These are phyloP conservation scores for Talaromyces verruculosus DNA, from an alignment of 2,329 filamentous ascomycete species.

Conservation along the genomic window DNA sequence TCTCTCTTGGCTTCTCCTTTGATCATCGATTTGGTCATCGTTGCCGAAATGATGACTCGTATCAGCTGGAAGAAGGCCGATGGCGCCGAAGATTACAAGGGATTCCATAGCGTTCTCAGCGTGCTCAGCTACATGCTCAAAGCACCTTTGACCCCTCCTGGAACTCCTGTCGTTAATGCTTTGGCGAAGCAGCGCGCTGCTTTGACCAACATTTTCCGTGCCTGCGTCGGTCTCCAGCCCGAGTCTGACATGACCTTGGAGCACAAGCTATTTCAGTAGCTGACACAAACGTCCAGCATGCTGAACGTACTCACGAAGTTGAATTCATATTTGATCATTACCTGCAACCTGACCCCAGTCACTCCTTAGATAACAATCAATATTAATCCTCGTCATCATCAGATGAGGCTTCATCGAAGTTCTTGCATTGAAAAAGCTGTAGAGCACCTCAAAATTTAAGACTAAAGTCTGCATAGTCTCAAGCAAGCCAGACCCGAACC, in stretches of 20 bases:
- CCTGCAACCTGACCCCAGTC: conserved; percentile 20
- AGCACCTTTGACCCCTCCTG: conserved; percentile 88
- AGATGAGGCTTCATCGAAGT: background rate
- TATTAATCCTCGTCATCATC: background rate
- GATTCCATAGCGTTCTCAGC: conserved; percentile 95
- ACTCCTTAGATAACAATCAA: conserved; percentile 14
- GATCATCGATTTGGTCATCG: conserved; percentile 92
- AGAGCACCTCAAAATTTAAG: too few relatives aligned
- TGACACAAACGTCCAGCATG: background rate
- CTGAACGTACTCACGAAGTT: background rate
- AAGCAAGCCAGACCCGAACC: too few relatives aligned
- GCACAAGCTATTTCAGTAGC: conserved; percentile 77
- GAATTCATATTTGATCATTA: conserved; percentile 1
- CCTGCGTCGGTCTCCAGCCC: conserved; percentile 92
- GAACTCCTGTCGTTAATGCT: conserved; percentile 92
- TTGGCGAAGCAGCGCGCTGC: conserved; percentile 94
- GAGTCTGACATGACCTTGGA: conserved; percentile 99
- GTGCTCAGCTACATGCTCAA: conserved; percentile 98
- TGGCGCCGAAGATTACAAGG: conserved; percentile 71
- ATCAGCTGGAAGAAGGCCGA: conserved; percentile 85
- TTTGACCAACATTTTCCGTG: conserved; percentile 97
- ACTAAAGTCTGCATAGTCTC: background rate
- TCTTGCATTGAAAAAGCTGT: background rate
- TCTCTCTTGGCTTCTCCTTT: conserved; percentile 91
- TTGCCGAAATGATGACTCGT: conserved; percentile 97